These are phyloP conservation scores for Metarhizium robertsii DNA, from an alignment of 2,329 filamentous ascomycete genomes.

Conservation along the genomic window DNA sequence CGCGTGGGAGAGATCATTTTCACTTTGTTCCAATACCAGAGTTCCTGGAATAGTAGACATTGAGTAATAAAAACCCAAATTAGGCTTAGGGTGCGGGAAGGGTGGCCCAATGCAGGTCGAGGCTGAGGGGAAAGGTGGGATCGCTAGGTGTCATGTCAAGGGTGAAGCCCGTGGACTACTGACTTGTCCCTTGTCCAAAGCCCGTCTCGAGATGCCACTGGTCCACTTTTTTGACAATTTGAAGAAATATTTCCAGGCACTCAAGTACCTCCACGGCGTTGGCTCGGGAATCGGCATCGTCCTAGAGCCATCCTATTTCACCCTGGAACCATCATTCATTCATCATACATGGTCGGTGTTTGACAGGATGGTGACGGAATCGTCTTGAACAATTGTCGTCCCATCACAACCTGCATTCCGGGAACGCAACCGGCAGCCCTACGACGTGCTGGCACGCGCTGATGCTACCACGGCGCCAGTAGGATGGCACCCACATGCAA, in stretches of 20 bases:
- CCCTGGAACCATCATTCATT: background rate
- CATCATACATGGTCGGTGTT: background rate
- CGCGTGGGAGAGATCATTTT: background rate
- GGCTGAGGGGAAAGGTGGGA: slow-evolving; percentile 5
- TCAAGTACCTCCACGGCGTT: background rate
- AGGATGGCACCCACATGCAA: background rate
- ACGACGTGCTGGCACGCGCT: background rate
- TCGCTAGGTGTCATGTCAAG: background rate
- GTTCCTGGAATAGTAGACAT: slow-evolving; percentile 1
- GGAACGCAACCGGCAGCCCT: background rate
- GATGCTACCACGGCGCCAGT: background rate
- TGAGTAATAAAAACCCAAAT: slow-evolving; percentile 19
- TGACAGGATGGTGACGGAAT: too few species aligned
- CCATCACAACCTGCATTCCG: background rate
- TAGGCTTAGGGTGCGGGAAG: background rate
- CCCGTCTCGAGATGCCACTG: too few species aligned
- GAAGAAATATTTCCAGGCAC: background rate
- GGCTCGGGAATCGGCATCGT: slow-evolving; percentile 5
- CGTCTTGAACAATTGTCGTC: too few species aligned
- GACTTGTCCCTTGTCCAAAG: too few species aligned
- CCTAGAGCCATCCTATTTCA: too few species aligned
- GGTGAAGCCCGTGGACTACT: background rate
- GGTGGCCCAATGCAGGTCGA: background rate
- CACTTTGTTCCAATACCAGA: background rate
- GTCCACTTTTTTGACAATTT: too few species aligned